phyloP scores from a whole-genome alignment of 306 rosid species.

The Trifolium pratense region DNA sequence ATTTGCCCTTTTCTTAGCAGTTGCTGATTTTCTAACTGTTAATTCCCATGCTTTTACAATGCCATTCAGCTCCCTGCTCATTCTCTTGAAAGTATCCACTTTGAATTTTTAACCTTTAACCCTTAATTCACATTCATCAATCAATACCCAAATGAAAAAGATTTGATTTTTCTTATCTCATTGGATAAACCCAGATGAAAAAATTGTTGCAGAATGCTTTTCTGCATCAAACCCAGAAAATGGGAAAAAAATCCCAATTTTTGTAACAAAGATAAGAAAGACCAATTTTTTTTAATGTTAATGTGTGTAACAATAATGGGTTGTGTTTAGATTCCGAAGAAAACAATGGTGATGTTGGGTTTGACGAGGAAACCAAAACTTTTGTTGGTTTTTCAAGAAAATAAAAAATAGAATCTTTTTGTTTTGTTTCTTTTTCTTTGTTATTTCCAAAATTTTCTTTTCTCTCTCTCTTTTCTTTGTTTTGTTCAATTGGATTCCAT shows the following conservation, averaged over 20 bases:
- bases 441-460: constrained; percentile 16
- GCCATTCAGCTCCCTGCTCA: constrained; percentile 75
- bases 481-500: constrained; percentile 47
- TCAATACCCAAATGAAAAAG: constrained; percentile 46
- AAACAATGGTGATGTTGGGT: constrained; percentile 43
- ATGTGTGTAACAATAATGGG: constrained; percentile 38
- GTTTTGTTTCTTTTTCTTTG: constrained; percentile 33
- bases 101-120: constrained; percentile 4
- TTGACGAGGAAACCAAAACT: constrained; percentile 63
- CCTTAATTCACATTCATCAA: constrained; percentile 51
- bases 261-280: neutral
- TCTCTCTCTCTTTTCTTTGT: neutral
- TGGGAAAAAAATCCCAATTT: neutral
- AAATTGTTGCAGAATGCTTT: constrained; percentile 26
- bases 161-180: constrained; percentile 12
- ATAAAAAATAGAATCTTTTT: neutral
- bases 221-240: constrained; percentile 45
- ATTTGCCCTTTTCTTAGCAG: constrained; percentile 66
- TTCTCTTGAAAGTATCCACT: constrained; percentile 53
- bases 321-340: constrained; percentile 47
- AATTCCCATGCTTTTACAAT: constrained; percentile 68
- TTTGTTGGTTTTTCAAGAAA: constrained; percentile 34
- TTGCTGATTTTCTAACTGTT: constrained; percentile 64
- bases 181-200: constrained; percentile 29
- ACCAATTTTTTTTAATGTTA: constrained; percentile 36